Evolutionary conservation across 768 basidiomycete genomes (phyloP), one percentile per base, ranked within the genome.

Genomic region (Pholiota conissans): DNA sequence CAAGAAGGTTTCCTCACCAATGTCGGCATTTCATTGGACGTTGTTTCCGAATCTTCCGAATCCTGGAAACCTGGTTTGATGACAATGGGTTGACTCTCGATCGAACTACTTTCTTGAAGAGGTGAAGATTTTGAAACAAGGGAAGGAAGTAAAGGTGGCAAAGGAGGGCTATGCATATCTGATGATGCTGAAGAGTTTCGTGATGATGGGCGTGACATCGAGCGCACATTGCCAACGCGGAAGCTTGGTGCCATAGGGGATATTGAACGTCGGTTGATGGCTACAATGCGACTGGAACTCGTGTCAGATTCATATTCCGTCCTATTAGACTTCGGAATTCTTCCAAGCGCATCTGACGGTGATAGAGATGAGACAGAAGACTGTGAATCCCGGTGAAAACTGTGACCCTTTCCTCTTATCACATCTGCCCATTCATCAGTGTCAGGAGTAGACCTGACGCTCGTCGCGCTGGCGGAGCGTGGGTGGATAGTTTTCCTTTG

Each of bases 171-270:
- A 54, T 65, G 58, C 16, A 73, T 56, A 46, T 79, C 80, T 32
- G 79, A 78, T 2, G 80, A 77, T 34, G 71, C 70, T 0, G 79
- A 77, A 5, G 80, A 80, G 2, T 73, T 66, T 42, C 75, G 70
- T 10, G 79, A 74, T 24, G 70, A 65, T n/a, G 74, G 73, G 35
- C 74, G 74, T 69, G 53, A 53, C 6, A n/a, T 6, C 16, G 52
- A 46, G 27, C 53, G 53, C 6, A 69, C 64, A 56, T 63, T 71
- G 28, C 70, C 67, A 18, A 74, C 67, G 55, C 79, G 76, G 57
- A 76, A 82, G 13, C 71, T 73, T 29, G 84, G 76, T 16, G 89
- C 87, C 85, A 90, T 86, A 3, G 90, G 88, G 3, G 90, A 91
- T 4, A 89, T 69, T 11, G 85, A 84, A 60, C 80, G 80, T 29